Evolutionary conservation across 192 early-diverging fungal species (phyloP), one percentile per base, ranked within the genome.

Genomic region (Coemansia sp.): DNA sequence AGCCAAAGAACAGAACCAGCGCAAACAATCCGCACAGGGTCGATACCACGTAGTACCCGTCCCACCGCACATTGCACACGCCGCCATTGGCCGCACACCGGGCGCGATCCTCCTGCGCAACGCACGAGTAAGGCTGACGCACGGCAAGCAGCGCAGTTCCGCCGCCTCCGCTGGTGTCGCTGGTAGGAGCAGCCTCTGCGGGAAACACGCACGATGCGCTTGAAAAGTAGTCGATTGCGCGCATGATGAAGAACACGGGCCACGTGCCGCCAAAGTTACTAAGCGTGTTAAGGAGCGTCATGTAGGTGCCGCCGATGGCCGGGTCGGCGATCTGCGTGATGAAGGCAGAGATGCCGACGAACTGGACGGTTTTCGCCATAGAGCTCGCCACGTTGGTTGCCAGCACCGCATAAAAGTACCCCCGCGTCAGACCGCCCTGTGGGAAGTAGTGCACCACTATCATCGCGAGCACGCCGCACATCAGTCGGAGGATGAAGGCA

Each of bases 181-280:
- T 53, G 21, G 9, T 13, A 15, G 68, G 59, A 65, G 84, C 64
- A 64, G 81, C 59, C 3, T 60, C 60, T 63, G 77, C 73, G 13
- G 87, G 68, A 7, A 88, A 67, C 40, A 79, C 76, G 61, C 97
- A 98, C 0, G 82, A 83, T 8, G 93, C 86, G n/a, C 86, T 85
- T 21, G 95, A 95, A 64, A 94, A 92, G 56, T 88, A 89, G 74
- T 98, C 96, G 13, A 98, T 94, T 0, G 94, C 87, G 69, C 93
- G 87, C 60, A 98, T 85, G 15, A 98, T 89, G 86, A 98, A 95
- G 81, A 90, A 97, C 26, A 91, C 87, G 0, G 95, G 94, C 97
- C 94, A 98, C 7, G 95, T 99, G 37, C 97, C 97, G 50, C 96
- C 97, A 75, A 99, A 92, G 78, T 99, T 99, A 69, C 89, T 92